Conservation (phyloP, 192 early-diverging fungal species). For the Spizellomyces sp. region DNA sequence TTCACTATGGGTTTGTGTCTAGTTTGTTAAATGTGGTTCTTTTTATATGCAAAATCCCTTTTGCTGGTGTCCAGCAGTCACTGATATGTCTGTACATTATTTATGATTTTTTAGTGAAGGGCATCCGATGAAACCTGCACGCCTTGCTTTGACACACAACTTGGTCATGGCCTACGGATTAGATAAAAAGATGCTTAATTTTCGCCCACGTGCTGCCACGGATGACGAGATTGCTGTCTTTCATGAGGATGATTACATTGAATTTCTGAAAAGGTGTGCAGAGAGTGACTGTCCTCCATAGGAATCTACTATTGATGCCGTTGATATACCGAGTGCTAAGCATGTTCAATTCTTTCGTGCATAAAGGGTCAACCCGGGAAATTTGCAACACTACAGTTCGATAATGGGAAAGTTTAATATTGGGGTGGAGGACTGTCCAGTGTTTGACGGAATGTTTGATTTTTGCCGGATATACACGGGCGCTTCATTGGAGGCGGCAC, state of each 20-base stretch:
- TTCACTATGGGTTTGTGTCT: slow-evolving; percentile 71
- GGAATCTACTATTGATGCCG: background rate
- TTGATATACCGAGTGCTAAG: background rate
- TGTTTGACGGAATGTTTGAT: slow-evolving; percentile 94
- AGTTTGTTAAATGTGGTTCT: background rate
- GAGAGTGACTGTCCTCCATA: background rate
- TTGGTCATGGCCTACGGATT: slow-evolving; percentile 91
- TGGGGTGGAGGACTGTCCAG: slow-evolving; percentile 90
- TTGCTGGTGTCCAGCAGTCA: background rate
- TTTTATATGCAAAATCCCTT: background rate
- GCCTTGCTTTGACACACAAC: slow-evolving; percentile 93
- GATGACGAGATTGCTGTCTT: slow-evolving; percentile 90
- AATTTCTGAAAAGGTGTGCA: slow-evolving; percentile 68
- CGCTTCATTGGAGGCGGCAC: slow-evolving; percentile 90
- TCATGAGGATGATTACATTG: slow-evolving; percentile 92
- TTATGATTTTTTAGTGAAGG: slow-evolving; percentile 48
- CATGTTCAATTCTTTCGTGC: background rate
- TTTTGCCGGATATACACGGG: slow-evolving; percentile 91
- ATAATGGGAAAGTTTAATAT: slow-evolving; percentile 68
- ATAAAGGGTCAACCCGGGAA: slow-evolving; percentile 55
- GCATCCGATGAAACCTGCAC: slow-evolving; percentile 98
- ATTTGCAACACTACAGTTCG: slow-evolving; percentile 43
- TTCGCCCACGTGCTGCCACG: slow-evolving; percentile 80
- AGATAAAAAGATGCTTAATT: slow-evolving; percentile 86
- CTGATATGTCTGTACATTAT: background rate